phyloP scores from a whole-genome alignment of 2,329 filamentous ascomycete species.

The Chaetomium globosum region DNA sequence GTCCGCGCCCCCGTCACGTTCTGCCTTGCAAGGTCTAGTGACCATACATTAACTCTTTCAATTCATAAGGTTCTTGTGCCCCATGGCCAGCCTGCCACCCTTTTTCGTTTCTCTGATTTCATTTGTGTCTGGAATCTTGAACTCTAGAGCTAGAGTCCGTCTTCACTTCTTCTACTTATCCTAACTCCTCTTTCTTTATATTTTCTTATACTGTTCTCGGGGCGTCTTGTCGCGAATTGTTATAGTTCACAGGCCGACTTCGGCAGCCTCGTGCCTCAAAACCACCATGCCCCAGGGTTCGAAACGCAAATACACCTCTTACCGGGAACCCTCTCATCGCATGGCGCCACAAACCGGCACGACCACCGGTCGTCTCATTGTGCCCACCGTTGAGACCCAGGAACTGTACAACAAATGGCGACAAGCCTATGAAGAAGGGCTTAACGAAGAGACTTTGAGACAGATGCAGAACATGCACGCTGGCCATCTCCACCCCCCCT shows the following conservation, averaged over 20 bases:
- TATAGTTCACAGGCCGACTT: too few relatives aligned
- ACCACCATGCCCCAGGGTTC: constrained; percentile 8
- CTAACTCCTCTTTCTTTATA: too few relatives aligned
- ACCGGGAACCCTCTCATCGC: constrained; percentile 3
- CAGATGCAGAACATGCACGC: neutral
- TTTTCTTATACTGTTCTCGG: too few relatives aligned
- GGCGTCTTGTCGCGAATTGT: too few relatives aligned
- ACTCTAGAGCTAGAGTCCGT: neutral
- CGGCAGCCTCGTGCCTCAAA: neutral
- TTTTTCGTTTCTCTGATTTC: neutral
- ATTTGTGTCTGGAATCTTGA: neutral
- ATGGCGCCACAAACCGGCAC: neutral
- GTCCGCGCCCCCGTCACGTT: neutral
- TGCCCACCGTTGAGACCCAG: constrained; percentile 30
- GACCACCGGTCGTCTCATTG: neutral
- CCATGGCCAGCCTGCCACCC: neutral
- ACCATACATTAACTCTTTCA: neutral
- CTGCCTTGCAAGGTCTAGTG: constrained; percentile 11
- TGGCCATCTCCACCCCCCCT: constrained; percentile 22
- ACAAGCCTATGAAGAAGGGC: constrained; percentile 25
- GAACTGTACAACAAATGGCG: constrained; percentile 33
- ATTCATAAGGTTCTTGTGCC: neutral
- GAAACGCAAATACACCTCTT: constrained; percentile 19
- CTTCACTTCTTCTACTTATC: neutral
- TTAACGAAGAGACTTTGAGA: constrained; percentile 11